Base-by-base conservation (phyloP, 2,329 filamentous ascomycete genomes). In the Chaetoscypha palmicola region DNA sequence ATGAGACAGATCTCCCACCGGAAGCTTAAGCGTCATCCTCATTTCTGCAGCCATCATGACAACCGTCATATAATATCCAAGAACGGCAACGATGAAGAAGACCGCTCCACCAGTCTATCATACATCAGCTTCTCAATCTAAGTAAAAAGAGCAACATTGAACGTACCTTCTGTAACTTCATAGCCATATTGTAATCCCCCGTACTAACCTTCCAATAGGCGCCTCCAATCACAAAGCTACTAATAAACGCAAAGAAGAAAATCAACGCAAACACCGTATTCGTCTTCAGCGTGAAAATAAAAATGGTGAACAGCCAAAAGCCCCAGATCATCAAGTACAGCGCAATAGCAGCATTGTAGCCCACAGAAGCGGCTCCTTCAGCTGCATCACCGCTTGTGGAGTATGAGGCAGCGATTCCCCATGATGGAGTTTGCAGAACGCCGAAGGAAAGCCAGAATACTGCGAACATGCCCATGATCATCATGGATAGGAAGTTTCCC, bases 31-130 rank as follows among this genome's bases (percentile, higher is more conserved):
- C 0, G 66, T 66, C 41, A 74, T 67, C 3, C 70, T 63, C 69
- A 74, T 74, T 60, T 76, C 72, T 3, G 66, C 69, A 1, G 68
- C 66, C 68, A 74, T 73, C 45, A 74, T 74, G 4, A 73, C 71
- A 38, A 74, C 66, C 8, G 68, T 68, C 60, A 74, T 71, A 47
- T 74, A 74, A 68, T 71, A 76, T 1, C 72, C 72, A 3, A 74
- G 51, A 0, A 66, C 17, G 0, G 65, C 70, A 1, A 72, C 68
- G 1, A 72, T 58, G 45, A 76, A 74, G 19, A 68, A 52, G 7
- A 68, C 47, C 2, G 64, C 66, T 2, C 64, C 67, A 3, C 65
- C 65, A 28, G 58, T 59, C 65, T 67, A 31, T 10, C 10, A 2
- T 3, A 5, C 2, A 4, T 49, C 38, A 47, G 38, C 7, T 14